Percentiles rank a stretch among this genome's conserved stretches.
Evolutionary conservation across 1,139 yeast genomes (phyloP).

Genomic region (Magnusiomyces paraingens): DNA sequence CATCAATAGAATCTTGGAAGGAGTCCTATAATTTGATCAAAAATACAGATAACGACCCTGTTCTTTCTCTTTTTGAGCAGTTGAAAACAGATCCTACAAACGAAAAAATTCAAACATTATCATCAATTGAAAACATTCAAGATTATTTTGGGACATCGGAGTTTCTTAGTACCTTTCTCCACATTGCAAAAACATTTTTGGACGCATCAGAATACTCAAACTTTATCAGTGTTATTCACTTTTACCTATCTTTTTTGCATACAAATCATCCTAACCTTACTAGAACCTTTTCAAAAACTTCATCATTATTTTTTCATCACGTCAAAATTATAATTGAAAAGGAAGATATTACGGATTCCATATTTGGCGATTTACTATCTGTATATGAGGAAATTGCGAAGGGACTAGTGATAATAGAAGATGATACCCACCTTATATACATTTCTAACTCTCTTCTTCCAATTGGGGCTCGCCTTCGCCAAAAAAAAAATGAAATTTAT

Average conservation of each 20-base stretch:
- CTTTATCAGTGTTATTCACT: slow-evolving; percentile 8
- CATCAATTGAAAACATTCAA: neutral
- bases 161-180: slow-evolving; percentile 9
- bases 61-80: neutral
- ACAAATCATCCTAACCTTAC: neutral
- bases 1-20: neutral
- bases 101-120: neutral
- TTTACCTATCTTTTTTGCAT: slow-evolving; percentile 4
- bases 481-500: slow-evolving; percentile 4
- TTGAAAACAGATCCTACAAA: neutral
- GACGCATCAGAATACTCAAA: slow-evolving; percentile 4
- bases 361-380: slow-evolving; percentile 4
- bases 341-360: slow-evolving; percentile 3
- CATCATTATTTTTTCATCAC: slow-evolving; percentile 6
- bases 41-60: neutral
- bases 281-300: slow-evolving; percentile 2
- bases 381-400: slow-evolving; percentile 12
- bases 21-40: neutral
- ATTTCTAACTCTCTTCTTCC: slow-evolving; percentile 20
- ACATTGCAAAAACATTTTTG: slow-evolving; percentile 5
- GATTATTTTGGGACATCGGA: slow-evolving; percentile 4
- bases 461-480: slow-evolving; percentile 17
- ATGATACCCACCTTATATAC: slow-evolving; percentile 14
- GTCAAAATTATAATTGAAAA: slow-evolving; percentile 5
- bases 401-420: slow-evolving; percentile 4